Conservation (phyloP, 805 yeast genomes). For the Pichia nanzhaoensis region DNA sequence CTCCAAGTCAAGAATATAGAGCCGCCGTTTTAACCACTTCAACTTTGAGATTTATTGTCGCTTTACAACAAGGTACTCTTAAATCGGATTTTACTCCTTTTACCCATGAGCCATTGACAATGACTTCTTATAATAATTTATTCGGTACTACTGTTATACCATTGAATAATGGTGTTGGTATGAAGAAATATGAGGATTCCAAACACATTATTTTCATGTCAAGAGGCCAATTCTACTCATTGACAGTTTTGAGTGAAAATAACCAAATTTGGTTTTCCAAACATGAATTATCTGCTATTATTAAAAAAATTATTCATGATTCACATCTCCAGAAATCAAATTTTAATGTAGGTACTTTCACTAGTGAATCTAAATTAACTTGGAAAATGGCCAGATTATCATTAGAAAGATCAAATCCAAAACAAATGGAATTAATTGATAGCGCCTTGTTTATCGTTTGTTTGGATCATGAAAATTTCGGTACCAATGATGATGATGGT, state of each 20-base stretch:
- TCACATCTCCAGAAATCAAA: conserved; percentile 34
- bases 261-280: conserved; percentile 45
- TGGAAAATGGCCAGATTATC: conserved; percentile 44
- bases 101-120: conserved; percentile 47
- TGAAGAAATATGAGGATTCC: conserved; percentile 34
- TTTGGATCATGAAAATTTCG: conserved; percentile 42
- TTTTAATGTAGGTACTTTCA: conserved; percentile 43
- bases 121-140: conserved; percentile 59
- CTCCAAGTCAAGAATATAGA: conserved; percentile 59
- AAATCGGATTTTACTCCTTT: conserved; percentile 53
- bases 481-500: conserved; percentile 41
- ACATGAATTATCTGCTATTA: conserved; percentile 40
- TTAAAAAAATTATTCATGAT: conserved; percentile 38
- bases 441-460: conserved; percentile 46
- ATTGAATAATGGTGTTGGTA: conserved; percentile 34
- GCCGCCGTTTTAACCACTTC: conserved; percentile 63
- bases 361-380: conserved; percentile 44
- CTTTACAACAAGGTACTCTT: conserved; percentile 47
- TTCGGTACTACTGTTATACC: conserved; percentile 66
- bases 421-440: conserved; percentile 36
- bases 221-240: conserved; percentile 42
- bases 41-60: conserved; percentile 56
- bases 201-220: conserved; percentile 45
- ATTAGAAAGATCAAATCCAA: conserved; percentile 34
- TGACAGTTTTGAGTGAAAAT: conserved; percentile 42